Conservation (phyloP, 2,329 filamentous ascomycete species). For the Lasiodiplodia gonubiensis region DNA sequence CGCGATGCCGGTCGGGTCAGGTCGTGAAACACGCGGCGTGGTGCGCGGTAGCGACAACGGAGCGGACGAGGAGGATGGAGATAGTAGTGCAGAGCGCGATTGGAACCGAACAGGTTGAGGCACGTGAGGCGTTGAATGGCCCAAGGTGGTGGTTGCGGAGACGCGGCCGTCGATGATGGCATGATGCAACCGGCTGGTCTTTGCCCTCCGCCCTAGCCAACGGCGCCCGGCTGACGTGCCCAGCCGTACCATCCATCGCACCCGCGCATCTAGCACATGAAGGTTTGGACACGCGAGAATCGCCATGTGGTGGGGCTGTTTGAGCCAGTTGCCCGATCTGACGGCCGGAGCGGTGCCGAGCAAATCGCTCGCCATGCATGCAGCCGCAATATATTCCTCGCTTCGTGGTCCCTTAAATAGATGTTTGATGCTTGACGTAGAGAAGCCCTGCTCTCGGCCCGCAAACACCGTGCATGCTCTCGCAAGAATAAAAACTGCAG, state of each 20-base stretch:
- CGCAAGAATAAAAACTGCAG: neutral
- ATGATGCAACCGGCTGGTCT: conserved; percentile 3
- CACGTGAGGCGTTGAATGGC: conserved; percentile 10
- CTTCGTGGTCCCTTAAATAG: neutral
- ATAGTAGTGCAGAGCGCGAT: neutral
- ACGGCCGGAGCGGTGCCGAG: neutral
- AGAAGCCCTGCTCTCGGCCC: no score
- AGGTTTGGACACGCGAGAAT: neutral
- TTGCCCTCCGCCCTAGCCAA: neutral
- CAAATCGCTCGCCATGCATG: conserved; percentile 9
- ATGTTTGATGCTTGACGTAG: neutral
- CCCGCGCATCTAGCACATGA: neutral
- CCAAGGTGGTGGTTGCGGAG: conserved; percentile 11
- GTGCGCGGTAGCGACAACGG: neutral
- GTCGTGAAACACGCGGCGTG: conserved; percentile 12
- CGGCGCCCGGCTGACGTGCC: neutral
- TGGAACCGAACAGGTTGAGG: neutral
- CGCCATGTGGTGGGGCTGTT: neutral
- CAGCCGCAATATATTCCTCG: neutral
- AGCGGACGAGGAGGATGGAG: neutral
- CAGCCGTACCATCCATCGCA: neutral
- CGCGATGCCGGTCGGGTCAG: conserved; percentile 19
- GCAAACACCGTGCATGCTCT: neutral
- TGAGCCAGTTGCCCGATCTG: conserved; percentile 12
- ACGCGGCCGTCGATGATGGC: conserved; percentile 14